Conservation (phyloP, 495 filamentous ascomycete genomes). For the Penicillium cosmopolitanum region DNA sequence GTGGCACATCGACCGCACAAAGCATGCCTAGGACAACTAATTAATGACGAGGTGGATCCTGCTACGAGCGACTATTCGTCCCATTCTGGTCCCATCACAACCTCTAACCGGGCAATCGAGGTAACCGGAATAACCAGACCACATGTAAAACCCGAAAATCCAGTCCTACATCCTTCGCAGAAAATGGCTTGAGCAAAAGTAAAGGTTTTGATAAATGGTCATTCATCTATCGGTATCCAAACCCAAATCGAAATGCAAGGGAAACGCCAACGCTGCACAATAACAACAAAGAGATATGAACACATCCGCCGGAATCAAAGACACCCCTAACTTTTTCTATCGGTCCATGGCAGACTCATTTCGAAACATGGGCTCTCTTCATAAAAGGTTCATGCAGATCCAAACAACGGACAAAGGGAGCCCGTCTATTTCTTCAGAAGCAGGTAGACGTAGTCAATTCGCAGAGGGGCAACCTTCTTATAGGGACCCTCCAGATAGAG, state of each 20-base stretch:
- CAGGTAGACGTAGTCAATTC: constrained; percentile 92
- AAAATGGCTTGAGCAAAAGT: constrained; percentile 11
- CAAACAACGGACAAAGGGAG: neutral
- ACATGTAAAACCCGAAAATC: neutral
- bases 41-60: no score
- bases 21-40: no score
- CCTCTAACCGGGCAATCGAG: neutral
- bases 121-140: no score
- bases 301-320: constrained; percentile 21
- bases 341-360: neutral
- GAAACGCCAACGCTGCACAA: constrained; percentile 38
- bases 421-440: constrained; percentile 79
- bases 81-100: neutral
- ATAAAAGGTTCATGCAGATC: neutral
- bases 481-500: constrained; percentile 91
- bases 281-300: constrained; percentile 30
- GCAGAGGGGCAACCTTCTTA: constrained; percentile 87
- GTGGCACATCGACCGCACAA: no score
- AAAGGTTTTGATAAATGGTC: constrained; percentile 24
- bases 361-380: neutral
- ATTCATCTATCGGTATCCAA: constrained; percentile 33
- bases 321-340: constrained; percentile 22
- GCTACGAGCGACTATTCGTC: no score
- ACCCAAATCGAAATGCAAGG: constrained; percentile 32
- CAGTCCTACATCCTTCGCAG: neutral